phyloP scores from a whole-genome alignment of 2,329 filamentous ascomycete species.

The Cladosporium sphaerospermum region DNA sequence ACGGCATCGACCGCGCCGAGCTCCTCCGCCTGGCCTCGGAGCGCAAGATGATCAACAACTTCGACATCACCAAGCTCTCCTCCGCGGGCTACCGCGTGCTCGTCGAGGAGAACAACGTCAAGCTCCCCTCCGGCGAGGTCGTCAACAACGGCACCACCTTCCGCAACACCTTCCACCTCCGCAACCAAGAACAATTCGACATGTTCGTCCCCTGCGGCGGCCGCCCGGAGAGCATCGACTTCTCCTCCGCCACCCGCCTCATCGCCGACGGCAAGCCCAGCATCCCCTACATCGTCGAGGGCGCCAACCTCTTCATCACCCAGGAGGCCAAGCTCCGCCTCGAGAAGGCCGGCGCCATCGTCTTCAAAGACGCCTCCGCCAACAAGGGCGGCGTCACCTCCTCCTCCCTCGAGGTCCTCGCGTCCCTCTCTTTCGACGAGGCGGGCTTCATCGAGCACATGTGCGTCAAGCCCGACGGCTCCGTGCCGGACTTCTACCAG shows the following conservation, averaged over 20 bases:
- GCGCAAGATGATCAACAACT: conserved; percentile 84
- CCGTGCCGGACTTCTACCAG: conserved; percentile 83
- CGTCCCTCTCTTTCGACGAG: conserved; percentile 91
- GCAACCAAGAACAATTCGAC: conserved; percentile 63
- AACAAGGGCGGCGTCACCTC: conserved; percentile 99
- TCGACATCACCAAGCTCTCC: conserved; percentile 79
- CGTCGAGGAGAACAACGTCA: conserved; percentile 83
- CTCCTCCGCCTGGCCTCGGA: conserved; percentile 76
- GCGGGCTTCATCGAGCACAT: conserved; percentile 83
- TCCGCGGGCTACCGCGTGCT: conserved; percentile 83
- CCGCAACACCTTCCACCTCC: conserved; percentile 95
- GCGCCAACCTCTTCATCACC: conserved; percentile 96
- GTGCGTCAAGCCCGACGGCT: conserved; percentile 74
- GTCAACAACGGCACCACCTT: conserved; percentile 89
- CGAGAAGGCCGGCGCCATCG: conserved; percentile 86
- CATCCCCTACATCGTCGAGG: conserved; percentile 94
- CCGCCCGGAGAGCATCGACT: conserved; percentile 91
- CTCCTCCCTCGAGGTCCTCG: conserved; percentile 91
- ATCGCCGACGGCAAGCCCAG: conserved; percentile 83
- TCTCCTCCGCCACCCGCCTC: conserved; percentile 77
- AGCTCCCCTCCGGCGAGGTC: conserved; percentile 78
- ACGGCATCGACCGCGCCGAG: conserved; percentile 79
- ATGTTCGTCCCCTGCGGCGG: conserved; percentile 94
- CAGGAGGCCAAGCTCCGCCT: conserved; percentile 95
- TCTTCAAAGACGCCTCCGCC: conserved; percentile 96